Percentiles rank a stretch among this genome's conserved stretches.
These are phyloP conservation scores for Calycina herbarum DNA, from an alignment of 2,329 filamentous ascomycete species.

Conservation along the genomic window DNA sequence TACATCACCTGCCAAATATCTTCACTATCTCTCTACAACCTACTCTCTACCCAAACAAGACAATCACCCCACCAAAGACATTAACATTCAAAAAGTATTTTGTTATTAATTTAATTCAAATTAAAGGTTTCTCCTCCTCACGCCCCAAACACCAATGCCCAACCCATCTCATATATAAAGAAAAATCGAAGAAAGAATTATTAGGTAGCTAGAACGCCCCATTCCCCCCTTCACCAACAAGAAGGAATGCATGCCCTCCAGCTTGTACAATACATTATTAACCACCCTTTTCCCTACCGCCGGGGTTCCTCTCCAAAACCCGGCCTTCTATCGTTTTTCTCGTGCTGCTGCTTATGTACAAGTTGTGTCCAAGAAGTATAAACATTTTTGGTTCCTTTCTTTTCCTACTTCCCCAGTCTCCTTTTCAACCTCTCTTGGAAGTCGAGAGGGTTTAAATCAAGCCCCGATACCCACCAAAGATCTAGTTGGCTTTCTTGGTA, in stretches of 20 bases:
- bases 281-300: background rate
- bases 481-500: conserved; percentile 16
- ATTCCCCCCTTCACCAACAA: too few species aligned
- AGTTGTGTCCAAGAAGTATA: background rate
- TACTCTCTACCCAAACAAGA: too few species aligned
- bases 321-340: background rate
- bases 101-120: background rate
- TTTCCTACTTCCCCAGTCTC: background rate
- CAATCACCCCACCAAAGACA: too few species aligned
- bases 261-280: conserved; percentile 1
- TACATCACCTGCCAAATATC: too few species aligned
- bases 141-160: background rate
- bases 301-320: background rate
- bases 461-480: background rate
- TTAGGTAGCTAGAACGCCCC: background rate
- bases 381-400: background rate
- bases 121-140: background rate
- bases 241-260: background rate
- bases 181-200: background rate
- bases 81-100: too few species aligned
- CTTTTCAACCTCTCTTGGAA: too few species aligned
- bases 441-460: background rate
- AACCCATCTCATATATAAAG: background rate
- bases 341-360: conserved; percentile 1
- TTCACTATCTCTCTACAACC: too few species aligned